Evolutionary conservation across 192 early-diverging fungal genomes (phyloP), one percentile per base, ranked within the genome.

Genomic region (Coemansia sp.): DNA sequence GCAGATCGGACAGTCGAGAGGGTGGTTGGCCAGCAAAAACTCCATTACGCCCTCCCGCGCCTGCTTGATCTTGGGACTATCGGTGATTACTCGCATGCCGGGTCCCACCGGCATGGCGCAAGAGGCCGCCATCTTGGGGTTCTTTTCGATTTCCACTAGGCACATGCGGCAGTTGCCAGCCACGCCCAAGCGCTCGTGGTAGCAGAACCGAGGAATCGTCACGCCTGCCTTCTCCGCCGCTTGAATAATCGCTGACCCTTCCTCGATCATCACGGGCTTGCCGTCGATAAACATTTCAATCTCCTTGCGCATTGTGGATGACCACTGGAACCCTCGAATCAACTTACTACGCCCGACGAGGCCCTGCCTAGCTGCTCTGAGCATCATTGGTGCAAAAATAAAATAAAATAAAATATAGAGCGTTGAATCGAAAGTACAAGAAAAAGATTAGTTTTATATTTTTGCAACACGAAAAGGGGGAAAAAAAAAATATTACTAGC

Each of bases 121-220:
- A 55, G 96, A 97, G 16, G 98, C 96, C 21, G 95, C 85, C 39
- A 96, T 92, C 83, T 99, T 99, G 53, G 96, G 96, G 53, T 94
- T 88, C 77, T 91, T 94, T 81, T 97, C 96, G 38, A 99, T 84
- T 86, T 99, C 98, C 35, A 99, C 96, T 65, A 99, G 88, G 76
- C 98, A 99, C 96, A 99, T 98, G 76, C 98, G 93, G 78, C 98
- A 99, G 89, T 99, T 99, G 75, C 98, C 98, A 11, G 98, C 98
- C 60, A 99, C 87, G 13, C 93, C 91, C 43, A 99, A 87, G 44
- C 98, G 93, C 77, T 96, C 94, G 86, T 93, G 90, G 86, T 92
- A 91, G 80, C 89, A 88, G 74, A 92, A 91, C 16, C 89, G 80
- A 10, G 85, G 86, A 55, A 86, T 85, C 59, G 80, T 92, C 66